Evolutionary conservation across 1,284 basidiomycete species (phyloP).

Genomic region (Ustilago vetiveriae): DNA sequence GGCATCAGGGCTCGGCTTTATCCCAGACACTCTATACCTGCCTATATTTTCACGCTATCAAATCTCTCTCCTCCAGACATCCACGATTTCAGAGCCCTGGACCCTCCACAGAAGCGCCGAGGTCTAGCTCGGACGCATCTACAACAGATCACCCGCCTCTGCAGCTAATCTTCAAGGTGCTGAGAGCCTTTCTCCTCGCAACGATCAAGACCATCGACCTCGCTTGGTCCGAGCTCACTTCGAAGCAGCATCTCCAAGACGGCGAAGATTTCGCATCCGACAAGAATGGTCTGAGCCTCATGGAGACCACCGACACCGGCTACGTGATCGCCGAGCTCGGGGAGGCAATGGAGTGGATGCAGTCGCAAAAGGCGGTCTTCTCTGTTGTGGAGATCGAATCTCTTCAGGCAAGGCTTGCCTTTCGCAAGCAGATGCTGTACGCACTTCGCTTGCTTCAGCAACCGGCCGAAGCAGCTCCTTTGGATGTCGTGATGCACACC

Average conservation of each 20-base stretch:
- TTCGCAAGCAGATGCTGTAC: constrained; percentile 46
- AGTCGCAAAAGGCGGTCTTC: constrained; percentile 8
- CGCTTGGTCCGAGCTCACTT: constrained; percentile 77
- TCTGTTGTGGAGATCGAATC: constrained; percentile 7
- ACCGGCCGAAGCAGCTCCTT: constrained; percentile 21
- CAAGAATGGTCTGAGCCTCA: constrained; percentile 81
- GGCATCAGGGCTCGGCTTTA: constrained; percentile 84
- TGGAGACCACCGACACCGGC: constrained; percentile 76
- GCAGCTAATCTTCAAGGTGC: constrained; percentile 75
- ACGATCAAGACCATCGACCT: constrained; percentile 84
- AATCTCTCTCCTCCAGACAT: constrained; percentile 59
- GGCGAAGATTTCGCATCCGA: constrained; percentile 87
- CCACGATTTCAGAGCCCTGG: constrained; percentile 67
- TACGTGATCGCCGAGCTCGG: constrained; percentile 75
- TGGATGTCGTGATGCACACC: constrained; percentile 45
- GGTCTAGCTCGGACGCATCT: too few species aligned
- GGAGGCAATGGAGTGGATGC: constrained; percentile 72
- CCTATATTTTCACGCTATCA: constrained; percentile 78
- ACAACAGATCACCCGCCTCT: too few species aligned
- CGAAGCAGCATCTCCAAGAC: constrained; percentile 39
- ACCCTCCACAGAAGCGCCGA: constrained; percentile 58
- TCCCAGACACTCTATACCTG: constrained; percentile 86
- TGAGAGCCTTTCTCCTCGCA: constrained; percentile 77
- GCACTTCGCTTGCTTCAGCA: constrained; percentile 22
- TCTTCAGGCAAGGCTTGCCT: constrained; percentile 26